Evolutionary conservation across 257 asterid species (phyloP).

Genomic region (Ehretia macrophylla): DNA sequence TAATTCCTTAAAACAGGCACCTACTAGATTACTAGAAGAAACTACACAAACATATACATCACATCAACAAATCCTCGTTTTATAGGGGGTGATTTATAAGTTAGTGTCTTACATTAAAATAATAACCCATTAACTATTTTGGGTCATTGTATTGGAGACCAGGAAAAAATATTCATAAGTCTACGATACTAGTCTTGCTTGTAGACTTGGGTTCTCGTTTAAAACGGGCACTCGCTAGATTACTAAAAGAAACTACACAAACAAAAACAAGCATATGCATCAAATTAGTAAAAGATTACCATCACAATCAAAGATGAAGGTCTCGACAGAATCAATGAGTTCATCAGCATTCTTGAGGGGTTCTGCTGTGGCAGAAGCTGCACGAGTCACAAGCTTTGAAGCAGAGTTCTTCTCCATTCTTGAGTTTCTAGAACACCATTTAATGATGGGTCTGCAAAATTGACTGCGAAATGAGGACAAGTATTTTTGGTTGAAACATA

Average conservation of each 20-base stretch:
- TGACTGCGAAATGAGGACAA: slow-evolving; percentile 36
- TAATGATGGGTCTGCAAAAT: slow-evolving; percentile 29
- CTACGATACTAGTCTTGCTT: no score
- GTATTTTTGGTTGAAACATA: slow-evolving; percentile 32
- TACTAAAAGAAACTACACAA: neutral
- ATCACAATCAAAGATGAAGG: slow-evolving; percentile 96
- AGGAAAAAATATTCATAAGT: no score
- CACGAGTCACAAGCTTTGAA: slow-evolving; percentile 31
- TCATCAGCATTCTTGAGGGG: slow-evolving; percentile 77
- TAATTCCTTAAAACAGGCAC: no score
- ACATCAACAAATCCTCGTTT: no score
- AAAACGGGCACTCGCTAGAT: no score
- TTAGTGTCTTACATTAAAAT: no score
- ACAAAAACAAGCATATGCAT: slow-evolving; percentile 13
- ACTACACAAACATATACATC: no score
- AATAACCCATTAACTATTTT: no score
- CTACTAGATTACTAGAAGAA: no score
- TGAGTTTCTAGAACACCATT: slow-evolving; percentile 44
- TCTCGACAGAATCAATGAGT: slow-evolving; percentile 86
- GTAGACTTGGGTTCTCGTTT: no score
- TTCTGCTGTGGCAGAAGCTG: slow-evolving; percentile 61
- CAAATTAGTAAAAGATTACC: slow-evolving; percentile 37
- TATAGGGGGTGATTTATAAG: no score
- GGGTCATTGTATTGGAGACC: no score
- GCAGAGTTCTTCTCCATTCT: slow-evolving; percentile 45